Conservation (phyloP, 305 asterid genomes). For the Euphrasia arctica region DNA sequence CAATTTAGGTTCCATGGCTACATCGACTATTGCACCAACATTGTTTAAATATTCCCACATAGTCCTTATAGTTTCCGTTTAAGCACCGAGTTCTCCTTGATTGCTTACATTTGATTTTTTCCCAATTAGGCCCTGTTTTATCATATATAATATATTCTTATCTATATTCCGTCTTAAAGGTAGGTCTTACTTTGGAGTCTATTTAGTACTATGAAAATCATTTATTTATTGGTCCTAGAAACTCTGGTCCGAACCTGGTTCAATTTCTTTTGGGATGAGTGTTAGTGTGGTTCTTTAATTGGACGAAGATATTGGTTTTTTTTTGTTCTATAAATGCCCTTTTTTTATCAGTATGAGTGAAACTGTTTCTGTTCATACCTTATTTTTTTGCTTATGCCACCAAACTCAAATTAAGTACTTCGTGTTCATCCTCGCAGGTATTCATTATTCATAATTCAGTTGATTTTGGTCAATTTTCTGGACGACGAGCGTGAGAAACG, state of each 20-base stretch:
- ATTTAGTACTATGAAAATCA: too few species aligned
- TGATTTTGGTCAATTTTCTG: slow-evolving; percentile 3
- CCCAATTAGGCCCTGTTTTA: background rate
- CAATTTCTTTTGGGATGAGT: background rate
- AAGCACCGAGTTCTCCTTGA: background rate
- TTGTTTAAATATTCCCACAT: background rate
- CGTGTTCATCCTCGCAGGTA: background rate
- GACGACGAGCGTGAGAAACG: background rate
- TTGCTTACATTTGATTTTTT: background rate
- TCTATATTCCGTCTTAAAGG: background rate
- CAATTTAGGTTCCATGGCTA: background rate
- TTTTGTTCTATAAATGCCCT: background rate
- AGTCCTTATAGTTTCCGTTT: background rate
- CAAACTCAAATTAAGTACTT: background rate
- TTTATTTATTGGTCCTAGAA: too few species aligned
- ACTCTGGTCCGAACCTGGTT: too few species aligned
- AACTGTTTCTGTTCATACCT: background rate
- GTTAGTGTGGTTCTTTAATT: slow-evolving; percentile 6
- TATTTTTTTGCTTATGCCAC: background rate
- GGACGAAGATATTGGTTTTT: background rate
- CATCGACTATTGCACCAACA: background rate
- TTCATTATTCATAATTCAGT: background rate
- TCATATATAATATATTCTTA: background rate
- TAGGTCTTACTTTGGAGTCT: background rate
- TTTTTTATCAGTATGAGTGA: background rate